Percentiles rank a stretch among this genome's conserved stretches.
Conservation (phyloP, 768 basidiomycete genomes). For the Cystobasidium ongulense region DNA sequence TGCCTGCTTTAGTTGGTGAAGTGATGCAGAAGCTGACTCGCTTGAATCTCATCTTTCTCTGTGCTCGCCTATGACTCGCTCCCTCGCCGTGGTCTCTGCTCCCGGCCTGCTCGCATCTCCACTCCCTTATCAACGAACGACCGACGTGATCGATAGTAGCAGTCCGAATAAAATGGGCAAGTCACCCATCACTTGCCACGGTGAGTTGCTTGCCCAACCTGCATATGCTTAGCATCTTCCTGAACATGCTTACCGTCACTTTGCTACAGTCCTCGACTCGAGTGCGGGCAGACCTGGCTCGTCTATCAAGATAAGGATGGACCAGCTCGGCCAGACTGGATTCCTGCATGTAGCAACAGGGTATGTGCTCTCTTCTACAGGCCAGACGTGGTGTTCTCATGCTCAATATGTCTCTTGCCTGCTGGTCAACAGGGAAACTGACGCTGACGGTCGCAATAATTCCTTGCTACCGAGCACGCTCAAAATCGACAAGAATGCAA, state of each 20-base stretch:
- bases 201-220: constrained; percentile 29
- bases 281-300: constrained; percentile 42
- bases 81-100: neutral
- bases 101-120: neutral
- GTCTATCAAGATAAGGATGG: constrained; percentile 40
- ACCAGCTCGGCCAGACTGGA: constrained; percentile 39
- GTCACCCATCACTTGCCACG: constrained; percentile 45
- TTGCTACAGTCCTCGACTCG: constrained; percentile 43
- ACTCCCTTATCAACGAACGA: neutral
- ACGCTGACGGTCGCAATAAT: constrained; percentile 42
- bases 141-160: neutral
- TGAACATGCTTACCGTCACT: constrained; percentile 9
- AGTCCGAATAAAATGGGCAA: constrained; percentile 8
- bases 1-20: neutral
- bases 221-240: neutral
- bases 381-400: neutral
- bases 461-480: constrained; percentile 34
- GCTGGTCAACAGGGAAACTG: constrained; percentile 37
- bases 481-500: constrained; percentile 34
- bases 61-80: neutral
- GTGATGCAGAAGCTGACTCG: neutral
- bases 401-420: neutral
- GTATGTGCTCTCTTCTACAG: constrained; percentile 21
- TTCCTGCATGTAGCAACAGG: constrained; percentile 40
- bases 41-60: neutral